A percentile compares a stretch with the other conserved stretches of the same genome.
phyloP scores from a whole-genome alignment of 805 yeast species.

The Yamadazyma insecticola region DNA sequence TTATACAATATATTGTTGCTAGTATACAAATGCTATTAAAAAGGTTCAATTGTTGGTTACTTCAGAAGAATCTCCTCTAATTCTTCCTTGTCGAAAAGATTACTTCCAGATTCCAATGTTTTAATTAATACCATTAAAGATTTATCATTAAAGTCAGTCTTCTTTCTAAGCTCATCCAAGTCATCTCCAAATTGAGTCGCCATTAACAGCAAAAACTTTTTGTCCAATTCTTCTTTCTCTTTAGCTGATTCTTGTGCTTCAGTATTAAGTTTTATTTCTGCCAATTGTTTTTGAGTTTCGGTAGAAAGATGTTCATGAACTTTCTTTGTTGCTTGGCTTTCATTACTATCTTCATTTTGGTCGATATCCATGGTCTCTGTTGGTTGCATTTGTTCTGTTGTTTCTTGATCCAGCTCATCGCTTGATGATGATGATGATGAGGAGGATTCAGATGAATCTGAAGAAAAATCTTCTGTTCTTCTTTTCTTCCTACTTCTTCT shows the following conservation, averaged over 20 bases:
- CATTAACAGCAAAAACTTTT: conserved; percentile 50
- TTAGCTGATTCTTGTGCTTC: conserved; percentile 12
- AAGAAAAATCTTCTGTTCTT: conserved; percentile 74
- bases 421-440: conserved; percentile 20
- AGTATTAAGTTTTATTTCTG: conserved; percentile 8
- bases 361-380: conserved; percentile 7
- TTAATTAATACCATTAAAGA: conserved; percentile 56
- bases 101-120: conserved; percentile 53
- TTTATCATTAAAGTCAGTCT: conserved; percentile 57
- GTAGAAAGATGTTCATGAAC: conserved; percentile 16
- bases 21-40: too few species aligned
- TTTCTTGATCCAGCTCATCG: conserved; percentile 3
- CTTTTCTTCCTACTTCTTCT: conserved; percentile 67
- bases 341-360: conserved; percentile 8
- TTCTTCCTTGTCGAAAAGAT: conserved; percentile 52
- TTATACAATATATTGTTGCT: too few species aligned
- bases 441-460: conserved; percentile 46
- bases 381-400: background rate
- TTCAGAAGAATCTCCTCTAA: too few species aligned
- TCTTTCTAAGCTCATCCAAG: conserved; percentile 52
- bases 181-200: conserved; percentile 59
- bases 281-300: conserved; percentile 22
- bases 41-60: too few species aligned
- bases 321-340: conserved; percentile 11
- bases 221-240: conserved; percentile 38